Base-by-base conservation (phyloP, 2,329 filamentous ascomycete species). In the Capronia americana region DNA sequence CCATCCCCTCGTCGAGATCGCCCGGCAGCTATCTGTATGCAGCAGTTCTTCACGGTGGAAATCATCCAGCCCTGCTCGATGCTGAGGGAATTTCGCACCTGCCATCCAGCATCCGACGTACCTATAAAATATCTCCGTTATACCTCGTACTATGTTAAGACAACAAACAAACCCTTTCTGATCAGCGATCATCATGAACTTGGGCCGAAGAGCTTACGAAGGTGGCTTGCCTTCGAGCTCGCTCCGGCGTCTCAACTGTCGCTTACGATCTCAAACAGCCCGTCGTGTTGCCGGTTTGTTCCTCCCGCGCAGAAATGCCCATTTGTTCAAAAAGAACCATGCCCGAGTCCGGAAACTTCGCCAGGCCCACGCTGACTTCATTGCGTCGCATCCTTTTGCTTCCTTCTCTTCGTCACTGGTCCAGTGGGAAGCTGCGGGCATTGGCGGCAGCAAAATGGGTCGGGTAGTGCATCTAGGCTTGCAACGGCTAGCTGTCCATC, bases 311-410 rank as follows among this genome's bases (percentile, higher is more conserved):
- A 14, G 17, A 56, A 28, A 51, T 48, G 61, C 48, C 44, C 53
- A 63, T 24, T 32, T 24, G 14, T 50, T 53, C 50, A 56, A n/a
- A 30, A 50, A 58, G 58, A 46, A 61, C 53, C 26, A 55, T 56
- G 55, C 20, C 63, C 54, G 32, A 63, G 50, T 63, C 32, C 38
- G 63, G 65, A 46, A 61, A 57, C 28, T 54, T 61, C 50, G 57
- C 44, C 53, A 57, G 50, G 60, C 63, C 65, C 60, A 65, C 63
- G 63, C 65, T 70, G 65, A 68, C 68, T 65, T 70, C 68, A 70
- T 70, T 69, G 62, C 60, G 65, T 70, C 68, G 68, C 63, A 68
- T 68, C 63, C 55, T 26, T n/a, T 28, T 55, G 53, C 28, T 58
- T 56, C 38, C 32, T 32, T 12, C 38, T 34, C 54, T 53, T 67